A percentile compares a stretch with the other conserved stretches of the same genome.
These are phyloP conservation scores for Botryotinia globosa DNA, from an alignment of 2,329 filamentous ascomycete genomes.

Conservation along the genomic window DNA sequence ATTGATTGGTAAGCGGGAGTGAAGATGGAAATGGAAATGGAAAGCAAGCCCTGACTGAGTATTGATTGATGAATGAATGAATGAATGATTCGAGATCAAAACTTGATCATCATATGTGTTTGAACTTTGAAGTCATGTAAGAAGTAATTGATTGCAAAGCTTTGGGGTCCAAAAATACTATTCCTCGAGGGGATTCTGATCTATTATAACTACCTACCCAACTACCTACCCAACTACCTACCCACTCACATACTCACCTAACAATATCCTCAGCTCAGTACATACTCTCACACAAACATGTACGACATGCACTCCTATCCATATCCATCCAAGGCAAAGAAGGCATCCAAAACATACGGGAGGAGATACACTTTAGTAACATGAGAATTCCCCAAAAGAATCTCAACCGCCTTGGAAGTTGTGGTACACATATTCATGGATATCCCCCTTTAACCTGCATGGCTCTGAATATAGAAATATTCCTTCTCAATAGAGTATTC, in stretches of 20 bases:
- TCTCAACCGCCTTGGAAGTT: neutral
- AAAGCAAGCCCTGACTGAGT: too few relatives aligned
- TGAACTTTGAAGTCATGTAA: too few relatives aligned
- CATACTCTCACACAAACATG: neutral
- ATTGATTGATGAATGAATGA: neutral
- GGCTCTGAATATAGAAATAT: neutral
- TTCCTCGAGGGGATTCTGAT: neutral
- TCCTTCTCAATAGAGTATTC: neutral
- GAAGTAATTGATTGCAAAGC: neutral
- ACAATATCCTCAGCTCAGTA: neutral
- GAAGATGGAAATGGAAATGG: too few relatives aligned
- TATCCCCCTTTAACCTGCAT: neutral
- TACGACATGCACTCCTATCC: neutral
- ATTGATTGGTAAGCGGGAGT: neutral
- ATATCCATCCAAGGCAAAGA: conserved; percentile 4
- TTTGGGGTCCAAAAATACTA: neutral
- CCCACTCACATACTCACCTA: too few relatives aligned
- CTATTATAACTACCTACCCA: neutral
- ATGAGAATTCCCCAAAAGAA: neutral
- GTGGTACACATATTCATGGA: neutral
- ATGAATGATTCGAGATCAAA: neutral
- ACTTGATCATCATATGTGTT: neutral
- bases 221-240: neutral
- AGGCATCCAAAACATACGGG: conserved; percentile 10
- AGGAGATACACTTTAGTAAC: neutral